phyloP scores from a whole-genome alignment of 805 yeast genomes.

The Saturnispora zaruensis region DNA sequence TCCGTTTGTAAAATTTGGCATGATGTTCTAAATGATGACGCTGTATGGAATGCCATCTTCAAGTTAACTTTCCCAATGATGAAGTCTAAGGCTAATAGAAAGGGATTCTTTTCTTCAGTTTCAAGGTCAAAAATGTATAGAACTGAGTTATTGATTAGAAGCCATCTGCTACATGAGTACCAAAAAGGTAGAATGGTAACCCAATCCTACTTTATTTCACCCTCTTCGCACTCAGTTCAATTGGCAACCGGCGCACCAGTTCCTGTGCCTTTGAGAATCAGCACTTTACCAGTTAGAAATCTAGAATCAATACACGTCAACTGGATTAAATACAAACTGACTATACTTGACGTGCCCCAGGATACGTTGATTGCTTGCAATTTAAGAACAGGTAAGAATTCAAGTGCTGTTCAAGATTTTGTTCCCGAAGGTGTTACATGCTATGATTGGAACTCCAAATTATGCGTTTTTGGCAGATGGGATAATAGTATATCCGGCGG shows the following conservation, averaged over 20 bases:
- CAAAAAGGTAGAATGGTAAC: slow-evolving; percentile 7
- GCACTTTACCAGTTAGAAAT: slow-evolving; percentile 3
- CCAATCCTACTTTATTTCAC: slow-evolving; percentile 7
- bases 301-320: slow-evolving; percentile 6
- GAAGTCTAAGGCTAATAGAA: slow-evolving; percentile 10
- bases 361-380: slow-evolving; percentile 9
- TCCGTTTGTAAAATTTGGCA: slow-evolving; percentile 44
- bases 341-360: slow-evolving; percentile 8
- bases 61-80: slow-evolving; percentile 30
- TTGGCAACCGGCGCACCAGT: slow-evolving; percentile 4
- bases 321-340: slow-evolving; percentile 11
- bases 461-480: slow-evolving; percentile 27
- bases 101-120: slow-evolving; percentile 33
- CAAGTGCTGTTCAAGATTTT: slow-evolving; percentile 14
- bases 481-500: slow-evolving; percentile 27
- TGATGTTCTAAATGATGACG: slow-evolving; percentile 34
- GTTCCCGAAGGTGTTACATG: slow-evolving; percentile 27
- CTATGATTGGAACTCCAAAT: slow-evolving; percentile 21
- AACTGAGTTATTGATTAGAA: slow-evolving; percentile 36
- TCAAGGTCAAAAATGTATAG: slow-evolving; percentile 39
- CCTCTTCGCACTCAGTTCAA: slow-evolving; percentile 2
- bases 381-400: slow-evolving; percentile 12
- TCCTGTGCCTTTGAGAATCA: slow-evolving; percentile 2
- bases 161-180: slow-evolving; percentile 21
- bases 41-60: slow-evolving; percentile 43